Base-by-base conservation (phyloP, 192 early-diverging fungal genomes). In the Coemansia sp. region DNA sequence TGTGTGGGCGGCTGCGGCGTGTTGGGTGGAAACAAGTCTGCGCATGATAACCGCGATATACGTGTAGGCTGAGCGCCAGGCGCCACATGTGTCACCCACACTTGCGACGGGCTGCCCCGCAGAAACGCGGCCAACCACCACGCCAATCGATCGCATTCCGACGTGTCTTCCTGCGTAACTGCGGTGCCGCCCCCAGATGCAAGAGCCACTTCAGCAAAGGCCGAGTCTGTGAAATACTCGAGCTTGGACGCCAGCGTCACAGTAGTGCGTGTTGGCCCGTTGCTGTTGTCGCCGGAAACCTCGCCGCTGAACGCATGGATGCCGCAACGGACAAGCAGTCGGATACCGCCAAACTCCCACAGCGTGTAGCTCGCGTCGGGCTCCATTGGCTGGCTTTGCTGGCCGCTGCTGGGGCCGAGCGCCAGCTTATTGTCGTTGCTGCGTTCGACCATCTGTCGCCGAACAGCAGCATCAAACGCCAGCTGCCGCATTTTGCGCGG, bases 61-160 rank as follows among this genome's bases (percentile, higher is more conserved):
- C 72, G 69, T 9, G 58, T 37, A 38, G 51, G 35, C 45, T 51
- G 15, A 33, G 41, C 53, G 48, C 57, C 62, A 11, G 38, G 36
- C 15, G 65, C 61, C 5, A 83, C 72, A 53, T 83, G 80, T 8
- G 72, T 60, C 6, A 83, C 80, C 72, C 75, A 74, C 33, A 83
- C 75, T 52, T 83, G 68, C 14, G 80, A 77, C 59, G 80, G 72
- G 45, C 62, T 83, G 41, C 80, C 80, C 1, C 80, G 75, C 72
- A 83, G 34, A 17, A 70, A 77, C 61, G 72, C 59, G 28, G 69
- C 51, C 62, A 75, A 32, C 80, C 80, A 83, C 80, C 80, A 83
- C 14, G 80, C 55, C 56, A 77, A 64, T 37, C 80, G 75, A 66
- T 83, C 80, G 51, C 65, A 60, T 59, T 77, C 75, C 33, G 58